Base-by-base conservation (phyloP, 108 stramenopile genomes). In the Skeletonema tropicum region DNA sequence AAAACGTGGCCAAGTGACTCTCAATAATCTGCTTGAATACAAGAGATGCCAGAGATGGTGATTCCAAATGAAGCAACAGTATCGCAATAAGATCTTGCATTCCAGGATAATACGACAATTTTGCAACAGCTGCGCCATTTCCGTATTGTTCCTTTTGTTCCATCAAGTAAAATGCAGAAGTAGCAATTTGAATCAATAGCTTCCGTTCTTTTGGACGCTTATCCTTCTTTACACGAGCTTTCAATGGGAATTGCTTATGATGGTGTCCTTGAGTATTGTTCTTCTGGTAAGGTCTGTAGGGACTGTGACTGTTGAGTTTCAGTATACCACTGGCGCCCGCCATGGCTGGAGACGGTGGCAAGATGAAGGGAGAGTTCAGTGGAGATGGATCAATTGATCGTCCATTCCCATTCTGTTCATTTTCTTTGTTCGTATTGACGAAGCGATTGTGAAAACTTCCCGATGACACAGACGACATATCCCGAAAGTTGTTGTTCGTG, bases 51-150 rank as follows among this genome's bases (percentile, higher is more conserved):
- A 68, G 36, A 12, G 66, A 68, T 0, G 75, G 75, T 14, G 75
- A 75, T 29, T 68, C 75, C 45, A 66, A 35, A n/a, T 68, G 75
- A 21, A 75, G 41, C 13, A 75, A 33, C 11, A 75, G 58, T 35
- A 75, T 39, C 8, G 75, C 75, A 46, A 75, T 68, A 2, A 75
- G 33, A 60, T 75, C 75, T 49, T 67, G 59, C 66, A 68, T 31
- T 26, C 66, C 75, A 5, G 66, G 23, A 60, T 67, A 67, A 33
- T 46, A 66, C 3, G 13, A 45, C 25, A 48, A 35, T 19, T 42
- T 38, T 9, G 52, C 23, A 23, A 23, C 52, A 25, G 52, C 19
- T 19, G 12, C 32, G 4, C 32, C 32, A 2, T 32, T 32, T 8
- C 49, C 9, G 49, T 8, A 9, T 21, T 21, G 1, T 23, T 11